Percentiles rank a stretch among this genome's conserved stretches.
These are phyloP conservation scores for Apostasia shenzhenica DNA, from an alignment of 106 monocot genomes.

Conservation along the genomic window DNA sequence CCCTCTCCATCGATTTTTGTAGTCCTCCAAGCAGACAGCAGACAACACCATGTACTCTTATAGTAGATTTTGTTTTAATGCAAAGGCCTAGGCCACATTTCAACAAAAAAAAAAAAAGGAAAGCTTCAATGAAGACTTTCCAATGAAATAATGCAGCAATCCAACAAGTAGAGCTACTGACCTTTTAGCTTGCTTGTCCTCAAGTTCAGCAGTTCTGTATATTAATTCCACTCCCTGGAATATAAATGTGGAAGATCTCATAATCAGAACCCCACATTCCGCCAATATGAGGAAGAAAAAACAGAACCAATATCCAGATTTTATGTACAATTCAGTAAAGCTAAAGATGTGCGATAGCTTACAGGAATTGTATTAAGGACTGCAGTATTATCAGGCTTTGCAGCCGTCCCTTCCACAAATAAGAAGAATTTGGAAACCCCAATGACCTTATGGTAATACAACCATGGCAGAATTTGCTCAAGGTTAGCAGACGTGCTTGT, in stretches of 20 bases:
- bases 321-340: too few species aligned
- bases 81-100: too few species aligned
- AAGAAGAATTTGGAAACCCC: slow-evolving; percentile 66
- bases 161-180: slow-evolving; percentile 11
- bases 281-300: neutral
- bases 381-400: slow-evolving; percentile 48
- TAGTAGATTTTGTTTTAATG: too few species aligned
- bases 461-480: slow-evolving; percentile 79
- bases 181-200: slow-evolving; percentile 74
- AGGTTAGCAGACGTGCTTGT: slow-evolving; percentile 73
- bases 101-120: too few species aligned
- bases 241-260: neutral
- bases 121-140: too few species aligned
- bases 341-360: slow-evolving; percentile 6
- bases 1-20: too few species aligned
- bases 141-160: neutral
- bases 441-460: slow-evolving; percentile 77
- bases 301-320: too few species aligned
- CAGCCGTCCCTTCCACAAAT: slow-evolving; percentile 83
- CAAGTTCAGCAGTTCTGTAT: slow-evolving; percentile 67
- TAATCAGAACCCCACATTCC: neutral
- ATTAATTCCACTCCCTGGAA: slow-evolving; percentile 73
- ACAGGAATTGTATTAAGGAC: slow-evolving; percentile 84
- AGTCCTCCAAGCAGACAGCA: too few species aligned
- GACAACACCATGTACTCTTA: too few species aligned